These are phyloP conservation scores for Salvia miltiorrhiza DNA, from an alignment of 257 asterid genomes.

Conservation along the genomic window DNA sequence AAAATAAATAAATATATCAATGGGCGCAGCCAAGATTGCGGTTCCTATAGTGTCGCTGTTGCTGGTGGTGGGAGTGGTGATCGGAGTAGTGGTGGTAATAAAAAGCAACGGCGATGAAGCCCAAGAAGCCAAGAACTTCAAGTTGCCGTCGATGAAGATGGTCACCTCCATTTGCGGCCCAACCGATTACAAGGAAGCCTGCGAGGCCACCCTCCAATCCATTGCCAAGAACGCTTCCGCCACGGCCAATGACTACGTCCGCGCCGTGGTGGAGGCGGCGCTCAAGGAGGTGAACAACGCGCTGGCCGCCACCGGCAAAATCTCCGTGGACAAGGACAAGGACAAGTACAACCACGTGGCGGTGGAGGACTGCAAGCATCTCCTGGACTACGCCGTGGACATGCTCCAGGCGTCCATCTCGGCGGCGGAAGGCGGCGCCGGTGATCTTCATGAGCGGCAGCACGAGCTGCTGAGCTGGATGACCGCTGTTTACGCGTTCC, in stretches of 20 bases:
- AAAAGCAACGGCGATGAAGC: not conserved
- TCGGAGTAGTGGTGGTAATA: constrained; percentile 45
- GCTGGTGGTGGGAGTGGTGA: constrained; percentile 53
- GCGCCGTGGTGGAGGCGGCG: constrained; percentile 42
- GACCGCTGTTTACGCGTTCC: constrained; percentile 39
- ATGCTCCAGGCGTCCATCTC: constrained; percentile 39
- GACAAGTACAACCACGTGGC: constrained; percentile 42
- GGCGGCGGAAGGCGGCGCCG: constrained; percentile 28
- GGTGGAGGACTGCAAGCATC: constrained; percentile 55
- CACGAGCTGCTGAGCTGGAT: constrained; percentile 60
- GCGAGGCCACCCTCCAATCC: constrained; percentile 37
- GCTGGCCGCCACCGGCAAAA: constrained; percentile 20
- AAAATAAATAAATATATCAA: constrained; percentile 1
- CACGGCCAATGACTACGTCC: constrained; percentile 49
- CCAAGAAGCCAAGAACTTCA: not conserved
- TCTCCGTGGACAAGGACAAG: constrained; percentile 16
- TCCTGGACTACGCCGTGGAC: constrained; percentile 43
- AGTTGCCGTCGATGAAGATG: constrained; percentile 36
- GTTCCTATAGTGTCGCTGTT: constrained; percentile 43
- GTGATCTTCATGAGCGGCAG: constrained; percentile 30
- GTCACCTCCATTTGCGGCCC: constrained; percentile 48
- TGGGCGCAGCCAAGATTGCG: constrained; percentile 41
- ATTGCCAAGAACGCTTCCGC: constrained; percentile 49
- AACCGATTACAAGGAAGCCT: constrained; percentile 44
- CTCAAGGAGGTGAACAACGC: constrained; percentile 38